phyloP scores from a whole-genome alignment of 2,329 filamentous ascomycete genomes.

The Sordariomycetes sp. region DNA sequence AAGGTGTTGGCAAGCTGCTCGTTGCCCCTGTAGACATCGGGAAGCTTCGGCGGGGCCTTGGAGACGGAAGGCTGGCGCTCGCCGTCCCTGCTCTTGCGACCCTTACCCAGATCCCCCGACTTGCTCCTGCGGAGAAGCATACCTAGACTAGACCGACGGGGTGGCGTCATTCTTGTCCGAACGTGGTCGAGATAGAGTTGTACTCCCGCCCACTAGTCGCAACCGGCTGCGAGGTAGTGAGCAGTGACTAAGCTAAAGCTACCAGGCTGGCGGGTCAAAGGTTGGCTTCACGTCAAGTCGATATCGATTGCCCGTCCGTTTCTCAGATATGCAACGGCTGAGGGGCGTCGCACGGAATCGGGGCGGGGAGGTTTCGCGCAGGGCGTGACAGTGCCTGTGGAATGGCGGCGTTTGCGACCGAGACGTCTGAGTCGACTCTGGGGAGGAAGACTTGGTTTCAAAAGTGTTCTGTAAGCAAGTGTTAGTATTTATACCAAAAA shows the following conservation, averaged over 20 bases:
- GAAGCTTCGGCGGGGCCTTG: constrained; percentile 35
- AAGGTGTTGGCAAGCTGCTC: constrained; percentile 31
- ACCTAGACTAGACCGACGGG: constrained; percentile 32
- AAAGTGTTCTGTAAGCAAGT: background rate
- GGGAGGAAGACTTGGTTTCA: background rate
- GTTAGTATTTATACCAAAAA: background rate
- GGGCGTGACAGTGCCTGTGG: too few relatives aligned
- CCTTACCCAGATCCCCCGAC: constrained; percentile 50
- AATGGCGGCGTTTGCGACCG: background rate
- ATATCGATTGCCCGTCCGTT: background rate
- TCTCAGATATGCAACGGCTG: background rate
- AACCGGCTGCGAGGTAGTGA: constrained; percentile 1
- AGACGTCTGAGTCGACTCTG: background rate
- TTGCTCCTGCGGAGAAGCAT: constrained; percentile 56
- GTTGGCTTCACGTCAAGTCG: background rate
- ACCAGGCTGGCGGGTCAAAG: background rate
- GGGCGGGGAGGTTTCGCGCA: background rate
- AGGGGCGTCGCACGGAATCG: background rate
- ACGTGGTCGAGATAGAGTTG: background rate
- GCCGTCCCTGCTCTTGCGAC: constrained; percentile 46
- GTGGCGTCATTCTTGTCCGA: constrained; percentile 17
- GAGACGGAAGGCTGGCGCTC: constrained; percentile 32
- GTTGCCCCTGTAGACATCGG: constrained; percentile 34
- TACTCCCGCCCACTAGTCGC: background rate
- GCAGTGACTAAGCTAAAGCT: background rate